A percentile compares a stretch with the other conserved stretches of the same genome.
Conservation (phyloP, 768 basidiomycete genomes). For the Boletus subparvulus region DNA sequence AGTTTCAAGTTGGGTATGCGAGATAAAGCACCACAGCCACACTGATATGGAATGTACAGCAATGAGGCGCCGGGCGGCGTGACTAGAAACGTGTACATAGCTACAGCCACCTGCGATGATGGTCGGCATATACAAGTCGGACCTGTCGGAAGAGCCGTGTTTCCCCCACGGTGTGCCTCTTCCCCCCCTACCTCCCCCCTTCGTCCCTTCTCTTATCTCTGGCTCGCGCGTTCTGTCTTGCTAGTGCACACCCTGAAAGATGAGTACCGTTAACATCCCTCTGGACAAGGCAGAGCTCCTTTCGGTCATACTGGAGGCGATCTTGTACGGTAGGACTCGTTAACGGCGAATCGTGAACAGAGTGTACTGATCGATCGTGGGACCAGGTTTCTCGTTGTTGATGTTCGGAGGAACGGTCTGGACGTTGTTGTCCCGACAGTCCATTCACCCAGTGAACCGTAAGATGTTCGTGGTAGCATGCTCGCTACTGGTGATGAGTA, state of each 20-base stretch:
- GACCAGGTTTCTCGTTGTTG: constrained; percentile 1
- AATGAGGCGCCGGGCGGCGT: too few species aligned
- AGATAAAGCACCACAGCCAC: too few species aligned
- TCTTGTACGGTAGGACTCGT: neutral
- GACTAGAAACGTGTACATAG: too few species aligned
- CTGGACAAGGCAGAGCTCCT: constrained; percentile 3
- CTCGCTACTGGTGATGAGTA: neutral
- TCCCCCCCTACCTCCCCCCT: too few species aligned
- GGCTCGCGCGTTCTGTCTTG: neutral
- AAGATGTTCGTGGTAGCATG: neutral
- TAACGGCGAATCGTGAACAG: neutral
- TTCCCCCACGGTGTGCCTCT: too few species aligned
- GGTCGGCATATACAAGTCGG: too few species aligned
- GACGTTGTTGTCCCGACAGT: neutral
- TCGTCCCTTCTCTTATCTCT: too few species aligned
- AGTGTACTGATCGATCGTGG: neutral
- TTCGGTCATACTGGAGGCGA: neutral
- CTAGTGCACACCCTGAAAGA: neutral
- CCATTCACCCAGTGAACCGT: neutral
- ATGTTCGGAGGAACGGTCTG: constrained; percentile 1
- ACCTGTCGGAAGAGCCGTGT: too few species aligned
- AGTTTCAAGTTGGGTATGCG: too few species aligned
- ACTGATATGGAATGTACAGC: too few species aligned
- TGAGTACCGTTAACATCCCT: neutral
- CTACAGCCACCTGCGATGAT: too few species aligned